A percentile compares a stretch with the other conserved stretches of the same genome.
These are phyloP conservation scores for Penicillium diatomitis DNA, from an alignment of 495 filamentous ascomycete species.

Conservation along the genomic window DNA sequence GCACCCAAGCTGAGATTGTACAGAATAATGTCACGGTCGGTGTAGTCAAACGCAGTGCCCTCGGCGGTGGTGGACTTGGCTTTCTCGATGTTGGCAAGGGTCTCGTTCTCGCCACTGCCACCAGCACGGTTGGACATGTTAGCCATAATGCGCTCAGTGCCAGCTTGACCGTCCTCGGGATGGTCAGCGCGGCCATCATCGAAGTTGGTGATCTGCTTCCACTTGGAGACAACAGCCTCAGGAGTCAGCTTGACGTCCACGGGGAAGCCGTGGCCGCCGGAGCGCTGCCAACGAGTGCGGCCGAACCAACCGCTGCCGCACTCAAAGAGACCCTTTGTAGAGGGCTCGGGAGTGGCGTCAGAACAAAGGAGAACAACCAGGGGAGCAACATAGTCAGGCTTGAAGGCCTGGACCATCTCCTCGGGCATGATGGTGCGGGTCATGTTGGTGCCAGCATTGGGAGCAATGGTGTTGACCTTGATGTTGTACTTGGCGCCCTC, in stretches of 20 bases:
- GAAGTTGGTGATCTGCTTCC: constrained; percentile 76
- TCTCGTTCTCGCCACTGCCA: constrained; percentile 37
- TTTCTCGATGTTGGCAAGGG: constrained; percentile 63
- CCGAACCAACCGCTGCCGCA: constrained; percentile 92
- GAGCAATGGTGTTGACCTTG: constrained; percentile 95
- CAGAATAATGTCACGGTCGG: constrained; percentile 80
- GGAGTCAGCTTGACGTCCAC: constrained; percentile 79
- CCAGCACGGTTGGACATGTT: constrained; percentile 70
- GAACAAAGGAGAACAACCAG: constrained; percentile 81
- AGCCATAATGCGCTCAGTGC: constrained; percentile 78
- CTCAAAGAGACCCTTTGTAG: constrained; percentile 89
- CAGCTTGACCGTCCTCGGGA: constrained; percentile 69
- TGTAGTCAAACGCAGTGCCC: constrained; percentile 73
- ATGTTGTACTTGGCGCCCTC: constrained; percentile 98
- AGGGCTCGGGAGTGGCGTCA: constrained; percentile 74
- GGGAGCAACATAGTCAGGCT: constrained; percentile 97
- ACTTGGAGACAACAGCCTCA: constrained; percentile 71
- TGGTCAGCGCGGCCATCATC: constrained; percentile 86
- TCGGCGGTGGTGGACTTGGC: constrained; percentile 62
- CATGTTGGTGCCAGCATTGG: constrained; percentile 95
- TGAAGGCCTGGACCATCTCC: constrained; percentile 98
- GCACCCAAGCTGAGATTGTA: constrained; percentile 96
- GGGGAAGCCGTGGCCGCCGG: constrained; percentile 86
- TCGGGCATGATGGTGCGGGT: constrained; percentile 92
- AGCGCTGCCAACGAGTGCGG: constrained; percentile 89